Percentiles rank a stretch among this genome's conserved stretches.
These are phyloP conservation scores for Talaromyces amestolkiae DNA, from an alignment of 2,329 filamentous ascomycete genomes.

Conservation along the genomic window DNA sequence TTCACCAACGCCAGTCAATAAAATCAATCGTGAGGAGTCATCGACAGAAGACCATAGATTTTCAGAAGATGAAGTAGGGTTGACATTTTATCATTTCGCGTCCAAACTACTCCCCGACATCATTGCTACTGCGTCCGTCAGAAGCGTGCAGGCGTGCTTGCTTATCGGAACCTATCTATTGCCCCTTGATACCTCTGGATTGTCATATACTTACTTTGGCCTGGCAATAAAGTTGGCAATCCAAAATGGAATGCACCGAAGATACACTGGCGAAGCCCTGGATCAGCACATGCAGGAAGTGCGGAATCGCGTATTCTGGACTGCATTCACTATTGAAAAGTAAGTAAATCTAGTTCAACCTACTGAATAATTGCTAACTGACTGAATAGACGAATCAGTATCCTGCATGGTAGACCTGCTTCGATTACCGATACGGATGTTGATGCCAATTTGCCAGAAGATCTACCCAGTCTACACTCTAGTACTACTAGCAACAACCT, in stretches of 20 bases:
- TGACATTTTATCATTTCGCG: constrained; percentile 58
- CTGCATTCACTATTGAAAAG: constrained; percentile 57
- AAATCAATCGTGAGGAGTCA: constrained; percentile 26
- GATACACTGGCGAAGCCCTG: constrained; percentile 48
- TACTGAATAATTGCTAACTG: constrained; percentile 14
- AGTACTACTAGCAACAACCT: constrained; percentile 44
- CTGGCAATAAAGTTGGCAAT: constrained; percentile 58
- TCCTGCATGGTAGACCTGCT: constrained; percentile 56
- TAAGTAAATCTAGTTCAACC: constrained; percentile 26
- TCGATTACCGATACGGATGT: constrained; percentile 55
- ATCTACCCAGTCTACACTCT: constrained; percentile 46
- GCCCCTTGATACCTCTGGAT: constrained; percentile 55
- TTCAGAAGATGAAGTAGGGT: constrained; percentile 54
- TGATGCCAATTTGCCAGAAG: constrained; percentile 53
- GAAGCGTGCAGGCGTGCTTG: constrained; percentile 59
- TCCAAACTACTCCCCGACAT: constrained; percentile 56
- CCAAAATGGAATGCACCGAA: constrained; percentile 60
- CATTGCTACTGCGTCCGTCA: constrained; percentile 55
- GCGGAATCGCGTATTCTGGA: constrained; percentile 59
- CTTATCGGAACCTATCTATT: constrained; percentile 57
- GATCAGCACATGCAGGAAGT: constrained; percentile 52
- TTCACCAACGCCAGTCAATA: constrained; percentile 37
- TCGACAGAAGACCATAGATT: constrained; percentile 35
- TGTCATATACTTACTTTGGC: constrained; percentile 58
- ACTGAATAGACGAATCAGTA: constrained; percentile 50